These are phyloP conservation scores for Aspergillus eucalypticola DNA, from an alignment of 2,329 filamentous ascomycete genomes.

Conservation along the genomic window DNA sequence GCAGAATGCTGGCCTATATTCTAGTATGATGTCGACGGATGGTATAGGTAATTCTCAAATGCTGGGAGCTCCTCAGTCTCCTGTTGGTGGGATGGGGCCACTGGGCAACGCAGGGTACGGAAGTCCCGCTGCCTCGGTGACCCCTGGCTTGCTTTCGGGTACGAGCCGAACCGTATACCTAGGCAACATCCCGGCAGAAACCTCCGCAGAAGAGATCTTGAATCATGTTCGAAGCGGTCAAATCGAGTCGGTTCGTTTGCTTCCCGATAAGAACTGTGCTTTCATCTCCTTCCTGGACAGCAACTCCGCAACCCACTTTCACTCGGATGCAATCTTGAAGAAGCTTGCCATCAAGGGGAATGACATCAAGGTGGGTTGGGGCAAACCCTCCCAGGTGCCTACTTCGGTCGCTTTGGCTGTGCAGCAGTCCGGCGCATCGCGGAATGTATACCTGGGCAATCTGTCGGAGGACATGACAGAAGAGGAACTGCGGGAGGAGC, in stretches of 20 bases:
- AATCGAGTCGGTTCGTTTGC: conserved; percentile 95
- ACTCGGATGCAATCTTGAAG: conserved; percentile 99
- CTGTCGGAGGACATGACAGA: conserved; percentile 86
- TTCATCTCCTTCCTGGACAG: conserved; percentile 99
- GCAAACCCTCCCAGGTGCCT: conserved; percentile 95
- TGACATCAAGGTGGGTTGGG: conserved; percentile 99
- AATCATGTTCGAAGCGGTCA: conserved; percentile 95
- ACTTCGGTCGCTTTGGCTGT: conserved; percentile 97
- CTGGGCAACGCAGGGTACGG: conserved; percentile 61
- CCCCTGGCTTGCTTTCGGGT: conserved; percentile 78
- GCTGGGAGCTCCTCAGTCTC: conserved; percentile 78
- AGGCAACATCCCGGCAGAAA: conserved; percentile 98
- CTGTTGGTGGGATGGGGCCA: conserved; percentile 71
- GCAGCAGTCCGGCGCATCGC: conserved; percentile 93
- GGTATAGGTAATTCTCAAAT: conserved; percentile 79
- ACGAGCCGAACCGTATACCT: conserved; percentile 97
- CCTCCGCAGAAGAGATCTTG: conserved; percentile 91
- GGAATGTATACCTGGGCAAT: conserved; percentile 96
- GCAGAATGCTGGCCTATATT: conserved; percentile 73
- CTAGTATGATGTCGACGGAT: conserved; percentile 81
- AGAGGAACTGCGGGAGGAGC: conserved; percentile 88
- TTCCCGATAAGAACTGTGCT: conserved; percentile 99
- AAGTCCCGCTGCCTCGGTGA: conserved; percentile 71
- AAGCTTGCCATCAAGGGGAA: conserved; percentile 98
- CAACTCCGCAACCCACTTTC: conserved; percentile 97